These are phyloP conservation scores for Suhomyces panamericanus DNA, from an alignment of 1,139 yeast genomes.

Conservation along the genomic window DNA sequence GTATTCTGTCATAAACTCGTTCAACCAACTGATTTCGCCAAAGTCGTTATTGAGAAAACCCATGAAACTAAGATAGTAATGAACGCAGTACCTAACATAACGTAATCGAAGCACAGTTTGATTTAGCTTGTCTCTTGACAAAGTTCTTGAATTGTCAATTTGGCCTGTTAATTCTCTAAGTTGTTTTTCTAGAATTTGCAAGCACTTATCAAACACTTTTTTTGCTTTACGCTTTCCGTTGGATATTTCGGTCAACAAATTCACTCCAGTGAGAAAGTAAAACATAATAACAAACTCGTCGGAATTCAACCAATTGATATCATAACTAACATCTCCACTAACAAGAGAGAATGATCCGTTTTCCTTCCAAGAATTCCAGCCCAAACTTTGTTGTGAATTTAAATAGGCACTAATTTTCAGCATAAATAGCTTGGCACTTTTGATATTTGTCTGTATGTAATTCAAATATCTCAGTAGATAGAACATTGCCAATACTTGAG, in stretches of 20 bases:
- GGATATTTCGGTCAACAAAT: conserved; percentile 32
- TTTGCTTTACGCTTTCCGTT: conserved; percentile 33
- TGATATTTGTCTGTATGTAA: conserved; percentile 26
- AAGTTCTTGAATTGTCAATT: conserved; percentile 13
- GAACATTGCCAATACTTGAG: conserved; percentile 33
- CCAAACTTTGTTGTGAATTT: conserved; percentile 19
- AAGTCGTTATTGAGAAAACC: conserved; percentile 33
- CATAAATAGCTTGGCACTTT: conserved; percentile 23
- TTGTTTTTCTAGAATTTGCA: conserved; percentile 31
- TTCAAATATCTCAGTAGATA: conserved; percentile 25
- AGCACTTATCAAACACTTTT: conserved; percentile 38
- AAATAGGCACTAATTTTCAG: conserved; percentile 28
- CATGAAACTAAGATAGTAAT: conserved; percentile 36
- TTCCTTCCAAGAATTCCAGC: conserved; percentile 28
- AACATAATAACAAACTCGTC: conserved; percentile 43
- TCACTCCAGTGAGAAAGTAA: conserved; percentile 43
- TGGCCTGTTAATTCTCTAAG: conserved; percentile 14
- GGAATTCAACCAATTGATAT: conserved; percentile 40
- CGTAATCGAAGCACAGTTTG: conserved; percentile 23
- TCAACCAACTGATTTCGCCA: conserved; percentile 25
- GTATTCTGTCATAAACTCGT: conserved; percentile 34
- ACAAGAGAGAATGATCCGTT: conserved; percentile 26
- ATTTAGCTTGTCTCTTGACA: conserved; percentile 22
- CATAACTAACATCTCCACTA: conserved; percentile 13
- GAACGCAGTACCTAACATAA: conserved; percentile 27